A percentile compares a stretch with the other conserved stretches of the same genome.
Conservation (phyloP, 176 grass and related monocot species). For the Zea mays region Zm-B73-REFERENCE-NAM-5.0 NC_050099.1:177750001-177750500, state of each 20-base stretch:
- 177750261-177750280: not conserved
- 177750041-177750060: not conserved
- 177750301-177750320: no score
- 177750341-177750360: no score
- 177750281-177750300: not conserved
- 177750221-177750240: not conserved
- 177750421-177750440: no score
- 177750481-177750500: no score
- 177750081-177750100: slow-evolving; percentile 11
- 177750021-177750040: not conserved
- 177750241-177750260: not conserved
- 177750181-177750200: not conserved
- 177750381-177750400: no score
- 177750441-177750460: no score
- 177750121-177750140: not conserved
- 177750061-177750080: not conserved
- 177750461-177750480: no score
- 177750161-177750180: not conserved
- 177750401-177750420: no score
- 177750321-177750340: no score
- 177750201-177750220: not conserved
- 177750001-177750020: not conserved
- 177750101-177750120: not conserved
- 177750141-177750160: not conserved
- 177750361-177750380: no score